Base-by-base conservation (phyloP, 2,329 filamentous ascomycete species). In the Aureobasidium sp. region DNA sequence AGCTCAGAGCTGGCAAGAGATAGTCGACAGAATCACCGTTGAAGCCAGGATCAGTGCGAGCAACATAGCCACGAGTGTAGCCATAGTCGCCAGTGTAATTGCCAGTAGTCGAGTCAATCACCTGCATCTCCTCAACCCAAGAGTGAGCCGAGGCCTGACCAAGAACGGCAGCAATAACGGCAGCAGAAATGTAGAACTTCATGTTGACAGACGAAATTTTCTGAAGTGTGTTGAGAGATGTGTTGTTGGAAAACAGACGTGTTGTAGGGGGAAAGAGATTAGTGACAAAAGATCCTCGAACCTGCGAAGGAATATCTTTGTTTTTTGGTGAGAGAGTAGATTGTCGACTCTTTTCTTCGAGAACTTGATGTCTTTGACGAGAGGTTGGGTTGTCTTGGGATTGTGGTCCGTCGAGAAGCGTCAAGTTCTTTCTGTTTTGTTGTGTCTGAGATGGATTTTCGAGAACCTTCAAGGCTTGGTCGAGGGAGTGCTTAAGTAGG, bases 51-150 rank as follows among this genome's bases (percentile, higher is more conserved):
- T 78, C 72, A 6, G 75, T 79, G 64, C 90, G 85, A 36, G 81
- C 74, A 16, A 85, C 73, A 69, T 85, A 90, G 50, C 85, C 87
- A 65, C 91, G 87, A n/a, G 88, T 78, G 71, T 87, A 96, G 36
- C 93, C 93, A 29, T 83, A 78, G 8, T 81, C 73, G 32, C 88
- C 88, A 25, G 86, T 77, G 71, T 91, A 90, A 37, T 84, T 84
- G 60, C 91, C 92, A 68, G 91, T 88, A 32, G 83, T 73, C 14
- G 30, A 14, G 59, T 85, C 83, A 71, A 97, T 85, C 62, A 85
- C 84, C 64, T 80, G 83, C 54, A 93, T 79, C 68, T 87, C 79
- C 75, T 97, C 91, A 51, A 93, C 82, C 92, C 92, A 97, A 21
- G 85, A 88, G 75, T 97, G 93, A 39, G 84, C 86, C 32, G 64